Evolutionary conservation across 2,329 filamentous ascomycete genomes (phyloP).

Genomic region (Blumeriella jaapii): DNA sequence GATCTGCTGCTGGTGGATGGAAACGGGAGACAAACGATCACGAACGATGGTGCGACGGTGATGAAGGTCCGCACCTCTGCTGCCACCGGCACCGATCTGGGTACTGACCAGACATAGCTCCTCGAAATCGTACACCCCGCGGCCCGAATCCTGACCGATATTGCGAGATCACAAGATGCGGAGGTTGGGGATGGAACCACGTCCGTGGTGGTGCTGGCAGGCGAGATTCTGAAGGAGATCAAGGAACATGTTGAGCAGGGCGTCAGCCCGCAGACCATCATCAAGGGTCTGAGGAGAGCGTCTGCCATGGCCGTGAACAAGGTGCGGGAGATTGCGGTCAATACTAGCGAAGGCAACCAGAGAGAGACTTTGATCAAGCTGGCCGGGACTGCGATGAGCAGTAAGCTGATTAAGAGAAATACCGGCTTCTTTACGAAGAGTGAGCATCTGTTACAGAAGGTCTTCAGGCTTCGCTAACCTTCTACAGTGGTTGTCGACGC

Average conservation of each 20-base stretch:
- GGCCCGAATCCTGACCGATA: conserved; percentile 93
- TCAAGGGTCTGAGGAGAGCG: conserved; percentile 87
- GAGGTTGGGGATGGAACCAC: conserved; percentile 98
- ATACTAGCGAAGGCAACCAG: conserved; percentile 70
- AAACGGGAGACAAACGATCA: conserved; percentile 94
- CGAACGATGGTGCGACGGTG: conserved; percentile 96
- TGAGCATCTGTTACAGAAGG: conserved; percentile 33
- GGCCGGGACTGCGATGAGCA: conserved; percentile 95
- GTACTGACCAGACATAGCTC: conserved; percentile 43
- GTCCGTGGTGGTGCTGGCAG: conserved; percentile 92
- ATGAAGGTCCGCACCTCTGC: conserved; percentile 63
- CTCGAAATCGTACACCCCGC: conserved; percentile 98
- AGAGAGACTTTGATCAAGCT: conserved; percentile 82
- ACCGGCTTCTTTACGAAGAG: conserved; percentile 96
- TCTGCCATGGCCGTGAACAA: conserved; percentile 92
- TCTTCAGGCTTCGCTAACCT: conserved; percentile 22
- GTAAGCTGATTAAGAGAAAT: conserved; percentile 97
- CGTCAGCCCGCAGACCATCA: conserved; percentile 92
- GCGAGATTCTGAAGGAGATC: conserved; percentile 93
- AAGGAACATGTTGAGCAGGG: conserved; percentile 95
- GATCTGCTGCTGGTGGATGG: conserved; percentile 91
- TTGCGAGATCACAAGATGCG: conserved; percentile 95
- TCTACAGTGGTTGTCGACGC: conserved; percentile 87
- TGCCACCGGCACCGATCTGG: conserved; percentile 1
- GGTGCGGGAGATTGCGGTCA: conserved; percentile 92